These are phyloP conservation scores for carrot (Daucus carota) DNA, from an alignment of 129 eudicot species.

Conservation along the genomic window DH1_v3.0 NC_030381.2:45891001-45891500, in stretches of 20 bases:
- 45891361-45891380: neutral
- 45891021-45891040: neutral
- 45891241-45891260: no score
- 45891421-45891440: neutral
- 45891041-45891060: no score
- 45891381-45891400: neutral
- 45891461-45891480: neutral
- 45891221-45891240: neutral
- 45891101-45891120: neutral
- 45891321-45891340: neutral
- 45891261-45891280: neutral
- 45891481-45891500: neutral
- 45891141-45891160: neutral
- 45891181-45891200: neutral
- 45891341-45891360: neutral
- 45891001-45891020: conserved; percentile 57
- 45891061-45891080: neutral
- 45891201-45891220: neutral
- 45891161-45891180: neutral
- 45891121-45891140: neutral
- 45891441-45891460: neutral
- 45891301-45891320: neutral
- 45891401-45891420: neutral
- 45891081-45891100: neutral
- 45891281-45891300: neutral